Conservation (phyloP, 129 eudicot genomes). For the Escallonia herrerae region DNA sequence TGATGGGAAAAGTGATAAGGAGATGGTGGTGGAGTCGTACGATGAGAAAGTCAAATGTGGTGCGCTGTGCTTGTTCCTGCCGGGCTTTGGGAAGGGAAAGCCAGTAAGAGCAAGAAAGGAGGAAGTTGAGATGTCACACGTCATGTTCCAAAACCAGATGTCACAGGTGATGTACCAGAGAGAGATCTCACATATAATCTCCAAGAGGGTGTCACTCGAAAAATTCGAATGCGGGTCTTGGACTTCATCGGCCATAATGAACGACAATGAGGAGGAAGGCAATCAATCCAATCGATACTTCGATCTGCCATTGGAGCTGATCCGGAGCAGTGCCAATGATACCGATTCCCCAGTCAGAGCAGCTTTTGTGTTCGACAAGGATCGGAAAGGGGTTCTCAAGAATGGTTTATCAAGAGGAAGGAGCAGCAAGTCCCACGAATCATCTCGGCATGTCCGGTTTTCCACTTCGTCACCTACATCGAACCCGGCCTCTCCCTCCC, state of each 20-base stretch:
- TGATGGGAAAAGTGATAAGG: background rate
- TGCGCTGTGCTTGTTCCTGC: slow-evolving; percentile 70
- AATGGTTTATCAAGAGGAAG: slow-evolving; percentile 9
- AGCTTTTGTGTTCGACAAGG: slow-evolving; percentile 75
- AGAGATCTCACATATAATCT: slow-evolving; percentile 35
- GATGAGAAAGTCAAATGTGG: slow-evolving; percentile 72
- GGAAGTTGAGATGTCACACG: background rate
- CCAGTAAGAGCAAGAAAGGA: slow-evolving; percentile 40
- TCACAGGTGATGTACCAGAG: background rate
- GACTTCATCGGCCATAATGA: slow-evolving; percentile 51
- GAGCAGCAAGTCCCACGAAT: slow-evolving; percentile 32
- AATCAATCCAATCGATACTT: slow-evolving; percentile 47
- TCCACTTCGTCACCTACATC: slow-evolving; percentile 43
- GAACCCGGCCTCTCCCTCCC: slow-evolving; percentile 24
- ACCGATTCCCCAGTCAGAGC: slow-evolving; percentile 58
- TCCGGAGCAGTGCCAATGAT: slow-evolving; percentile 53
- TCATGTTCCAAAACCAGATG: background rate
- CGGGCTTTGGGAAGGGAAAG: slow-evolving; percentile 71
- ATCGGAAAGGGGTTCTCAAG: slow-evolving; percentile 52
- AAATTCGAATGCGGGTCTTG: slow-evolving; percentile 86
- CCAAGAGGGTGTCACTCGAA: slow-evolving; percentile 65
- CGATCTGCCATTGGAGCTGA: slow-evolving; percentile 80
- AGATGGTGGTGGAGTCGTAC: slow-evolving; percentile 5
- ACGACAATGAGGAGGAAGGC: slow-evolving; percentile 27
- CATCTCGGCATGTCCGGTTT: slow-evolving; percentile 59